These are phyloP conservation scores for Echeveria elegans DNA, from an alignment of 164 flowering plant genomes.

Conservation along the genomic window DNA sequence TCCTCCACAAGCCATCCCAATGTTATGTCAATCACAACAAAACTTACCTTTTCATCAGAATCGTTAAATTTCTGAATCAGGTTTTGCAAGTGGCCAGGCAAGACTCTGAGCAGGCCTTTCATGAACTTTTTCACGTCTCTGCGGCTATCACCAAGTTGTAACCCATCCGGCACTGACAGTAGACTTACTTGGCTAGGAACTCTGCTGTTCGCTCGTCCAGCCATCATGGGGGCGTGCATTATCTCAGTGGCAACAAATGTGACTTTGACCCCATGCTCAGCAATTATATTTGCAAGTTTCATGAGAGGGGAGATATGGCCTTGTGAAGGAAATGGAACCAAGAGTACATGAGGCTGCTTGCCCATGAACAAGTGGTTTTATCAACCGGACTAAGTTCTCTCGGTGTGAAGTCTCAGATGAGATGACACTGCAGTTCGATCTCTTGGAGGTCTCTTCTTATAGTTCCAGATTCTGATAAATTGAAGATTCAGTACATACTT, in stretches of 20 bases:
- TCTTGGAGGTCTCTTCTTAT: not conserved
- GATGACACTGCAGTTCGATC: not conserved
- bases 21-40: not conserved
- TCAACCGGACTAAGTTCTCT: not conserved
- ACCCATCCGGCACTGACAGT: slow-evolving; percentile 7
- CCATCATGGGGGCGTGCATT: not conserved
- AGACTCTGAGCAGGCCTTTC: not conserved
- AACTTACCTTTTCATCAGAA: not conserved
- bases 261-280: slow-evolving; percentile 2
- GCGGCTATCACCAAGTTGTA: slow-evolving; percentile 1
- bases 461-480: not conserved
- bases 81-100: slow-evolving; percentile 6
- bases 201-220: not conserved
- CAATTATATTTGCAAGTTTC: not conserved
- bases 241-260: slow-evolving; percentile 9
- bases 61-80: slow-evolving; percentile 3
- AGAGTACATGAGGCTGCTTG: slow-evolving; percentile 4
- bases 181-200: not conserved
- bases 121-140: not conserved
- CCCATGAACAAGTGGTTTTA: not conserved
- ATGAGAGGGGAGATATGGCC: slow-evolving; percentile 9
- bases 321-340: slow-evolving; percentile 7
- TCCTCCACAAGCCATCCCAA: slow-evolving; percentile 7
- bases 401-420: not conserved
- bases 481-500: not conserved